A percentile compares a stretch with the other conserved stretches of the same genome.
Conservation (phyloP, 1,284 basidiomycete species). For the Marasmius sp. region DNA sequence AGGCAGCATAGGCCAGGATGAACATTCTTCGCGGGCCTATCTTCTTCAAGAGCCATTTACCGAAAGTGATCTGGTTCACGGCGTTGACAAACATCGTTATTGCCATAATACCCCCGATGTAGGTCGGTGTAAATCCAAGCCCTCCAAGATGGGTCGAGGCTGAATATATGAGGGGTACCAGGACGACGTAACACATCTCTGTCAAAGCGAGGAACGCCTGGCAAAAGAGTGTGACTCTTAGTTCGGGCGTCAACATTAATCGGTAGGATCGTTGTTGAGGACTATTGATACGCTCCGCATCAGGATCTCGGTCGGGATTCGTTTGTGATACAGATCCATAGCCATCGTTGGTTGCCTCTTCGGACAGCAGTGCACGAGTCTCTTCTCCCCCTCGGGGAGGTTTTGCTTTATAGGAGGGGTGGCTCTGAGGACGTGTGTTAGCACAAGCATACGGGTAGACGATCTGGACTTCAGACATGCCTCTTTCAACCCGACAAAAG, state of each 20-base stretch:
- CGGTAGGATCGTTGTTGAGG: constrained; percentile 23
- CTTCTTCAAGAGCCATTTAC: constrained; percentile 2
- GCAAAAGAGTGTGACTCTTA: constrained; percentile 11
- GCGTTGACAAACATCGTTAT: constrained; percentile 29
- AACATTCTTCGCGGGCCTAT: constrained; percentile 12
- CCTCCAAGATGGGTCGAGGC: constrained; percentile 23
- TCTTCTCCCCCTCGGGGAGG: constrained; percentile 12
- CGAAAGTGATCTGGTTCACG: constrained; percentile 8
- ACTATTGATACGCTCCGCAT: constrained; percentile 20
- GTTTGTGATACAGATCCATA: background rate
- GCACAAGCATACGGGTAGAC: background rate
- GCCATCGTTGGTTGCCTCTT: background rate
- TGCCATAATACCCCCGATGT: constrained; percentile 23
- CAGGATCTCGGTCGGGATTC: background rate
- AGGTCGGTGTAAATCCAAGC: constrained; percentile 21
- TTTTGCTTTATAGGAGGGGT: background rate
- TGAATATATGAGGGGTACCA: constrained; percentile 27
- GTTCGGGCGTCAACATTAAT: constrained; percentile 2
- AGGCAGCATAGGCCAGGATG: constrained; percentile 3
- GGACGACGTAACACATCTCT: constrained; percentile 25
- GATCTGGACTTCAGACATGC: constrained; percentile 9
- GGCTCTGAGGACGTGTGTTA: background rate
- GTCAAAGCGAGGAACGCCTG: constrained; percentile 28
- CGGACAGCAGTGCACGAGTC: background rate
- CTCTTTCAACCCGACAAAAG: constrained; percentile 32